Conservation (phyloP, 2,329 filamentous ascomycete species). For the Zymoseptoria brevis region DNA sequence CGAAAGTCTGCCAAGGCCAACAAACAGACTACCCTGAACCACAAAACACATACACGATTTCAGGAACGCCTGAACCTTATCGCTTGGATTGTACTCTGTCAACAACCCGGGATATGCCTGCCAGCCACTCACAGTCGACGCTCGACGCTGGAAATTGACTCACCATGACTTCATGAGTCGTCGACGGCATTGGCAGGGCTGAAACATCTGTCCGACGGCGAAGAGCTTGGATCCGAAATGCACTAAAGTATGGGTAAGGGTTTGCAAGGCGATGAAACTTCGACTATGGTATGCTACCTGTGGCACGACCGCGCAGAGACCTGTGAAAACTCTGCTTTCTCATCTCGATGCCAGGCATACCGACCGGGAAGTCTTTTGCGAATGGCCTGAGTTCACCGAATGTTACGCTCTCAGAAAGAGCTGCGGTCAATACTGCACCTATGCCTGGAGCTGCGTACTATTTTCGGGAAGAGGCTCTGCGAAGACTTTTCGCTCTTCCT, state of each 20-base stretch:
- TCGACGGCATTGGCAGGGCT: background rate
- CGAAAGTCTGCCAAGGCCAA: background rate
- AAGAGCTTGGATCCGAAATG: background rate
- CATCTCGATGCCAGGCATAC: too few species aligned
- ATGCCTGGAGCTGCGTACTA: too few species aligned
- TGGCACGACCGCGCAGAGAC: background rate
- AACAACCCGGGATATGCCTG: background rate
- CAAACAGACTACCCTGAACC: background rate
- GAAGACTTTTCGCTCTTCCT: too few species aligned
- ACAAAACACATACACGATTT: background rate
- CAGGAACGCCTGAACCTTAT: background rate
- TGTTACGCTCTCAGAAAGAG: too few species aligned
- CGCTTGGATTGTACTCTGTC: background rate
- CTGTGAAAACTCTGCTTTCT: too few species aligned
- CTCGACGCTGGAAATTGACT: background rate
- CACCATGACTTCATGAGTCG: background rate
- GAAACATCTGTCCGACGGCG: background rate
- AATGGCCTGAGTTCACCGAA: too few species aligned
- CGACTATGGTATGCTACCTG: background rate
- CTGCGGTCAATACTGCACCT: too few species aligned
- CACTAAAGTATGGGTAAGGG: background rate
- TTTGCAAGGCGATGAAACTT: too few species aligned
- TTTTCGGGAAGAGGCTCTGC: too few species aligned
- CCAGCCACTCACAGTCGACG: background rate
- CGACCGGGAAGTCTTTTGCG: too few species aligned